These are phyloP conservation scores for Oryza coarctata DNA, from an alignment of 176 grass and related monocot species.

Conservation along the genomic window DNA sequence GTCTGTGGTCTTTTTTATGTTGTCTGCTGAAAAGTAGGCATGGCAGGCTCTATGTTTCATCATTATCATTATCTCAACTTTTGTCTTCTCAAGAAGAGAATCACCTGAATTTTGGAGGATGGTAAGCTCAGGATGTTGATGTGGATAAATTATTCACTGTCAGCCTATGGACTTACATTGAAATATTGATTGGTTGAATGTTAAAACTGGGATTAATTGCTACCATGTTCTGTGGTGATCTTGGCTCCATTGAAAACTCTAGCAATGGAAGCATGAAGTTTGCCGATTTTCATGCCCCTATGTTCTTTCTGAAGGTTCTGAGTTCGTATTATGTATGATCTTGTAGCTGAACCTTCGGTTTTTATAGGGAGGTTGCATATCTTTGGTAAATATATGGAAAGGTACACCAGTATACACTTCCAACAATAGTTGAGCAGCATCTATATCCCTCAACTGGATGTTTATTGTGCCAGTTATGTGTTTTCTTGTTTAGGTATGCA, in stretches of 20 bases:
- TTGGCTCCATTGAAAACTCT: not conserved
- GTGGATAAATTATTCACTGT: not conserved
- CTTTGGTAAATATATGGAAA: not conserved
- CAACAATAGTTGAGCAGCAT: not conserved
- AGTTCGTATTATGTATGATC: not conserved
- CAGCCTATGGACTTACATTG: not conserved
- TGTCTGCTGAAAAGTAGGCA: not conserved
- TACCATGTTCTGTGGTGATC: not conserved
- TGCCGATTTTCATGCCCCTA: not conserved
- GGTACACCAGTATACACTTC: not conserved
- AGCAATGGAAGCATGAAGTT: not conserved
- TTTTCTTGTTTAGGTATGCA: constrained; percentile 15
- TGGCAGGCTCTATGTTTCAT: not conserved
- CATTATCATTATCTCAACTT: not conserved
- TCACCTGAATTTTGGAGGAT: not conserved
- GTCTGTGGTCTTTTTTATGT: not conserved
- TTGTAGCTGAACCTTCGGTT: not conserved
- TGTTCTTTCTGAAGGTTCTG: not conserved
- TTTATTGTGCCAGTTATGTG: not conserved
- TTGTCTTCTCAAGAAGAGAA: not conserved
- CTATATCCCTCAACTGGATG: not conserved
- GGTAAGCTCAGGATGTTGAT: not conserved
- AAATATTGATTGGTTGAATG: not conserved
- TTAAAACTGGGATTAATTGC: not conserved
- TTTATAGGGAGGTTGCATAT: not conserved